Percentiles rank a stretch among this genome's conserved stretches.
These are phyloP conservation scores for Chamaecyparis obtusa DNA, from an alignment of 75 land plant genomes.

Conservation along the genomic window DNA sequence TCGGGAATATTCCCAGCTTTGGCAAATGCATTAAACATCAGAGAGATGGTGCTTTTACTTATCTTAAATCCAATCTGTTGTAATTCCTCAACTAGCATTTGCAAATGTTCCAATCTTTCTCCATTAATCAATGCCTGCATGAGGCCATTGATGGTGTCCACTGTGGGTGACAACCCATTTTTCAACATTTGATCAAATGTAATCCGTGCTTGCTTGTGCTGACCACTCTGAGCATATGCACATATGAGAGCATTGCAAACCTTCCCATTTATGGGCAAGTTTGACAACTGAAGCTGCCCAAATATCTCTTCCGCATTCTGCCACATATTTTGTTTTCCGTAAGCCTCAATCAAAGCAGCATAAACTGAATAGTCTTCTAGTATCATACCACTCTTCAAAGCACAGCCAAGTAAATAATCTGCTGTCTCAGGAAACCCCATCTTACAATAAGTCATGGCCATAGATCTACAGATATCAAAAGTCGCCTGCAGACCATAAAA, in stretches of 20 bases:
- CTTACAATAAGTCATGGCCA: conserved; percentile 46
- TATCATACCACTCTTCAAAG: conserved; percentile 17
- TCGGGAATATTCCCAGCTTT: conserved; percentile 57
- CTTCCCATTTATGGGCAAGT: conserved; percentile 34
- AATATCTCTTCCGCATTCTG: conserved; percentile 73
- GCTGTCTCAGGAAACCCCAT: conserved; percentile 72
- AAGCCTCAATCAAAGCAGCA: conserved; percentile 54
- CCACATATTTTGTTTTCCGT: conserved; percentile 62
- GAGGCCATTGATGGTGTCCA: conserved; percentile 61
- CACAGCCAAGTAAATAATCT: conserved; percentile 37
- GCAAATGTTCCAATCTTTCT: conserved; percentile 58
- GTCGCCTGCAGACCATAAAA: conserved; percentile 50
- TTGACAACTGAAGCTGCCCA: conserved; percentile 33
- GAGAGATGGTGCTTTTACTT: conserved; percentile 57
- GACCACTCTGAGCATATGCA: conserved; percentile 78
- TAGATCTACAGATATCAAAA: conserved; percentile 23
- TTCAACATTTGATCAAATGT: conserved; percentile 67
- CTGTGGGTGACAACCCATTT: conserved; percentile 62
- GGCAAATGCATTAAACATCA: conserved; percentile 75
- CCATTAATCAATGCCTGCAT: conserved; percentile 71
- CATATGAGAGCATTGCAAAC: conserved; percentile 80
- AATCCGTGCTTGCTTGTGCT: conserved; percentile 68
- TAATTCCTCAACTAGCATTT: conserved; percentile 68
- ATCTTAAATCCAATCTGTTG: conserved; percentile 80
- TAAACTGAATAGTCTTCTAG: conserved; percentile 30